phyloP scores from a whole-genome alignment of 2,329 filamentous ascomycete species.

The Fusarium tupiense region DNA sequence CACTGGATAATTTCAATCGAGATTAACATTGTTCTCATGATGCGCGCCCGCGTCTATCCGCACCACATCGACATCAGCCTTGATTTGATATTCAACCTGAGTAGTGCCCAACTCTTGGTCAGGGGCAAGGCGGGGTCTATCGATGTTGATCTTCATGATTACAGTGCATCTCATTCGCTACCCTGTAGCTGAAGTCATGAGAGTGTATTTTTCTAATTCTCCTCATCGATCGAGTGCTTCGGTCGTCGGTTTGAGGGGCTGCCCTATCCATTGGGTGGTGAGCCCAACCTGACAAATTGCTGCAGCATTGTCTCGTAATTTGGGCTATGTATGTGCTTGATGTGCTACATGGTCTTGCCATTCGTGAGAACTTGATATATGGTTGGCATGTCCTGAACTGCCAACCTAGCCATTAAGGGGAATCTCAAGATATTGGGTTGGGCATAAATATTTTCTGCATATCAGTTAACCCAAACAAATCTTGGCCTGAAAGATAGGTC shows the following conservation, averaged over 20 bases:
- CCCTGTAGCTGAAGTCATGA: conserved; percentile 17
- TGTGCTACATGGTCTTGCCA: too few species aligned
- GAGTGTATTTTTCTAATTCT: not conserved
- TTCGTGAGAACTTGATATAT: not conserved
- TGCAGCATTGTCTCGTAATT: not conserved
- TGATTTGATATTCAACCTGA: conserved; percentile 15
- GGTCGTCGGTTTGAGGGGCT: not conserved
- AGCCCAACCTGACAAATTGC: not conserved
- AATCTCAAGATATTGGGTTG: not conserved
- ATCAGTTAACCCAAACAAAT: not conserved
- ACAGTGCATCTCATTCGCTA: not conserved
- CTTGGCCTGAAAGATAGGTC: not conserved
- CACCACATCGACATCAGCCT: conserved; percentile 6
- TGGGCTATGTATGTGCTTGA: not conserved
- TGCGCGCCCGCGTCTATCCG: conserved; percentile 3
- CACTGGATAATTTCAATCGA: conserved; percentile 34
- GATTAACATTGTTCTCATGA: conserved; percentile 4
- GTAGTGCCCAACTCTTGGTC: conserved; percentile 15
- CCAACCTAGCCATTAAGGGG: not conserved
- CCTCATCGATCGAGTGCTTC: not conserved
- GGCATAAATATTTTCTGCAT: not conserved
- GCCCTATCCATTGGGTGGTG: not conserved
- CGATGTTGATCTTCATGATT: conserved; percentile 10
- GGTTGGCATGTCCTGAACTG: not conserved
- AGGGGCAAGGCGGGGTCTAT: conserved; percentile 27